Evolutionary conservation across 108 stramenopile genomes (phyloP), one percentile per base, ranked within the genome.

Genomic region (Cyclotella cryptica): DNA sequence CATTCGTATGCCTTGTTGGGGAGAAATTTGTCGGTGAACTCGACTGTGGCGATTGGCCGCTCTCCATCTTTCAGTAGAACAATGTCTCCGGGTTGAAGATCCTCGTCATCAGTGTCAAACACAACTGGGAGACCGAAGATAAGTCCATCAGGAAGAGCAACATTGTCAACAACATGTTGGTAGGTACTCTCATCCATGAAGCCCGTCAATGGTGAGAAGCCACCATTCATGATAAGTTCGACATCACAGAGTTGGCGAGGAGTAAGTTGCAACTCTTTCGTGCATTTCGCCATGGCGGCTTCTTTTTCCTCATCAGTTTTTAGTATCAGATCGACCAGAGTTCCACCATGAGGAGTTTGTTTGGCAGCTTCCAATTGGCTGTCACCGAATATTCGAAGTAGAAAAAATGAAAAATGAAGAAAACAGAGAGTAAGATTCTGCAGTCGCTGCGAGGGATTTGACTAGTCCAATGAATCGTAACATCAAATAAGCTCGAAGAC

Each of bases 81-180:
- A 65, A 91, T 93, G 66, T 88, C 88, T 77, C 99, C 99, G 41
- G 96, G 96, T 60, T 87, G 78, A 59, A 98, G 81, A 58, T 85
- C 83, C 68, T 97, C 97, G 67, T 90, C 86, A 80, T 98, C 90
- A 44, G 98, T 98, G 82, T 99, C 99, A 69, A 97, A 98, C 42
- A 98, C 96, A 45, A 99, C 98, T 30, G 99, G 99, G 65, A 99
- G 92, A 61, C 97, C 97, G 73, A 98, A 98, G 65, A 99, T 92
- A 66, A 94, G 93, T 63, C 96, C 97, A 75, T 95, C 92, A 28
- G 96, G 92, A 47, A 99, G 90, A 18, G 89, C 90, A 88, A 97
- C 89, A 71, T 93, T 88, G 54, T 97, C 93, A 24, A 99, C 98
- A 43, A 99, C 99, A 67, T 46, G 30, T 43, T 87, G 85, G 90